These are phyloP conservation scores for Candida boleticola DNA, from an alignment of 805 yeast genomes.

Conservation along the genomic window DNA sequence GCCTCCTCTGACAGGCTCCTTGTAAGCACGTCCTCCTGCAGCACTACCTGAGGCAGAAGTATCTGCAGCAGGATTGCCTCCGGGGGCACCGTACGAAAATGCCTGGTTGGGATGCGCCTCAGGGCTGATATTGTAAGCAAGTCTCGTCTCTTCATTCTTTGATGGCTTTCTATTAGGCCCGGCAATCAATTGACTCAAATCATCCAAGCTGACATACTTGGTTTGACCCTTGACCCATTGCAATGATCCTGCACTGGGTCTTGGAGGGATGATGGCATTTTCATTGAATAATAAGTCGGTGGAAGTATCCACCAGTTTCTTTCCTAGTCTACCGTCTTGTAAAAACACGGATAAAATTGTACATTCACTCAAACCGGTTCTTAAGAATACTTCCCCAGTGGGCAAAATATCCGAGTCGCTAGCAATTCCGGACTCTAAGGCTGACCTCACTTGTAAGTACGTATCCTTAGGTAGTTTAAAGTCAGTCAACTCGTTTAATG, in stretches of 20 bases:
- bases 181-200: slow-evolving; percentile 63
- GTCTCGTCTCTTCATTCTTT: slow-evolving; percentile 55
- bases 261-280: slow-evolving; percentile 62
- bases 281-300: slow-evolving; percentile 70
- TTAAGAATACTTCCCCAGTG: slow-evolving; percentile 57
- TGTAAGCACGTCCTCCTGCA: slow-evolving; percentile 29
- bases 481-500: slow-evolving; percentile 56
- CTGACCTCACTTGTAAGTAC: slow-evolving; percentile 19
- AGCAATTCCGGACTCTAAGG: slow-evolving; percentile 20
- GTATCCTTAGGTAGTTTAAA: slow-evolving; percentile 36
- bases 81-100: slow-evolving; percentile 24
- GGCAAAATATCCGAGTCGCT: slow-evolving; percentile 33
- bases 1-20: slow-evolving; percentile 45
- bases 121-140: slow-evolving; percentile 48
- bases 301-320: slow-evolving; percentile 17
- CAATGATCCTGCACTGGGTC: slow-evolving; percentile 77
- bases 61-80: slow-evolving; percentile 12
- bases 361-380: slow-evolving; percentile 51
- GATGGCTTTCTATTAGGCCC: slow-evolving; percentile 71
- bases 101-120: slow-evolving; percentile 37
- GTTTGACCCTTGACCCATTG: slow-evolving; percentile 84
- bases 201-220: slow-evolving; percentile 56
- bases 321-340: slow-evolving; percentile 18
- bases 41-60: slow-evolving; percentile 8
- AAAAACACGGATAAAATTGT: slow-evolving; percentile 22